Evolutionary conservation across 208 protist genomes (phyloP), one percentile per base, ranked within the genome.

Genomic region (Trypanosoma rangeli): DNA sequence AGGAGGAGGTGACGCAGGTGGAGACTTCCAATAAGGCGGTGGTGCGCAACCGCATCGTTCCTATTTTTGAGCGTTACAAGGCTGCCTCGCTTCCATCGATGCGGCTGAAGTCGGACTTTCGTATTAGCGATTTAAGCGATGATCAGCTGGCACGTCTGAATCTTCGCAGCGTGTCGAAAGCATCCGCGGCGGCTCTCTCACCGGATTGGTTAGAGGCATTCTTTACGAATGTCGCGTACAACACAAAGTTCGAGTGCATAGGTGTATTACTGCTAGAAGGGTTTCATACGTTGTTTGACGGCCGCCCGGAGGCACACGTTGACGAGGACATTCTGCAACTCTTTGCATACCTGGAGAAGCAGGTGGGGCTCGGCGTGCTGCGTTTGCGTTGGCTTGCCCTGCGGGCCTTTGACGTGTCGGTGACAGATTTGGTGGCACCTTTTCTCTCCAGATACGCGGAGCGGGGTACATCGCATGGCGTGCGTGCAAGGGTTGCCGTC

Each of bases 181-280:
- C 60, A 39, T 83, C 80, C 39, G 90, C 86, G 0, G 87, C 87
- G 24, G 90, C 80, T 9, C 79, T 95, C 50, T 89, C 90, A 15
- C 85, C 88, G 22, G 90, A 95, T 58, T 95, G 90, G 88, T 58
- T 95, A 31, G 90, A 95, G 39, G 90, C 90, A 42, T 91, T 90
- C 70, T 89, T 95, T 73, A 95, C 87, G 13, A 93, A 92, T 80
- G 80, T 94, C 9, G 86, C 90, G 20, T 85, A 90, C 73, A 92
- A 95, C 75, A 92, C 86, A 24, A 86, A 84, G 42, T 71, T 95
- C 31, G 87, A 95, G 75, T 91, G 84, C 71, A 76, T 95, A 48
- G 90, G 94, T 70, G 79, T 92, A 5, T 54, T 95, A 10, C 68
- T 93, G 44, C 71, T 95, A 1, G 90, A 95, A 42, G 90, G 85